These are phyloP conservation scores for Sicyos edulis DNA, from an alignment of 306 rosid genomes.

Conservation along the genomic window DNA sequence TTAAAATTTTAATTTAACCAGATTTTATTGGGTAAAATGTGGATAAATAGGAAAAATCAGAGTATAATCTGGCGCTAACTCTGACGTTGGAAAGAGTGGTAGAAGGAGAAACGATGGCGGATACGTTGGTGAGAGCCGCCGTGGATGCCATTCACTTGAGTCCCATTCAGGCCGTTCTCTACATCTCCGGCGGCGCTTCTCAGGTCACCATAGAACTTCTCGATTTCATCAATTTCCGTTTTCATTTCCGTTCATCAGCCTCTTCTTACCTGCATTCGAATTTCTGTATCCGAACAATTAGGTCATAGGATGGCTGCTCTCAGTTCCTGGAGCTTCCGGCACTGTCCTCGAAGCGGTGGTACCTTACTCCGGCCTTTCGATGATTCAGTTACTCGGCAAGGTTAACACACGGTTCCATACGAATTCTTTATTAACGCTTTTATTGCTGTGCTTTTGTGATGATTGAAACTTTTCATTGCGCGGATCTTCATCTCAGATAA, in stretches of 20 bases:
- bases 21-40: too few species aligned
- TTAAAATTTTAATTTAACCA: too few species aligned
- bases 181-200: constrained; percentile 78
- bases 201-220: constrained; percentile 37
- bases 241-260: neutral
- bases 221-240: neutral
- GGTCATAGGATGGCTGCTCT: constrained; percentile 57
- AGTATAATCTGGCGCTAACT: too few species aligned
- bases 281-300: constrained; percentile 16
- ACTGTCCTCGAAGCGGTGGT: constrained; percentile 74
- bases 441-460: neutral
- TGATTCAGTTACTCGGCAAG: constrained; percentile 74
- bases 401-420: constrained; percentile 13
- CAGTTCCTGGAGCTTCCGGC: constrained; percentile 77
- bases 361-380: constrained; percentile 68
- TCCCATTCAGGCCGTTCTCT: constrained; percentile 62
- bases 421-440: neutral
- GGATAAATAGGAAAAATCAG: too few species aligned
- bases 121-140: constrained; percentile 34
- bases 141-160: constrained; percentile 67
- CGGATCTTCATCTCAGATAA: neutral
- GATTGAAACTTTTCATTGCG: neutral
- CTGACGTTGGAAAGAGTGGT: neutral
- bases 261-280: neutral
- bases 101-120: constrained; percentile 36